Evolutionary conservation across 2,329 filamentous ascomycete species (phyloP), one percentile per base, ranked within the genome.

Genomic region (Niveomyces coronatus): DNA sequence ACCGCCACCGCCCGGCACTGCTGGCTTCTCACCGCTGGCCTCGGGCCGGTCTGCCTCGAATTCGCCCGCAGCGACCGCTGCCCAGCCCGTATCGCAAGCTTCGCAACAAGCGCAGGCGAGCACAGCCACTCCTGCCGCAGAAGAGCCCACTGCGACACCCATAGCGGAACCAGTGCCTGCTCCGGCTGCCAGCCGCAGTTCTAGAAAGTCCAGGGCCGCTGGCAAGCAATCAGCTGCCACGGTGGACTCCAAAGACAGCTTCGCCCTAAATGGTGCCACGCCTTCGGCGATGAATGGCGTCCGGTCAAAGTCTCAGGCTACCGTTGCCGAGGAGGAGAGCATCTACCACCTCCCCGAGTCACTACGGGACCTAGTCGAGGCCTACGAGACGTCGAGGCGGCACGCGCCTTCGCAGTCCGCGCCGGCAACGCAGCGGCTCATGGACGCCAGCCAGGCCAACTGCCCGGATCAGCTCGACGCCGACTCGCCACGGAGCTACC

Each of bases 291-390:
- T 14, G 13, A 76, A 77, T 47, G 71, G 70, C 10, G 57, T 67
- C 51, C 72, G 69, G 53, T 49, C 61, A 50, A 72, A 68, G 52
- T 48, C 60, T 6, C 55, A 56, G 35, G 55, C 61, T 19, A 62
- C 68, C 44, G 53, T 52, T 22, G 37, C 61, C 32, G 67, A 73
- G 48, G 80, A 85, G 43, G 85, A 95, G 60, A 91, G 84, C 10
- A 82, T 95, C 49, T 98, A 89, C 58, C 88, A 96, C 57, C 74
- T 98, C 26, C 91, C 91, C 4, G 76, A 87, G 6, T 86, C 84
- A 20, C 65, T 98, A 38, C 84, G 87, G 53, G 91, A 98, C 56
- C 69, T 98, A 23, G 76, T 96, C 14, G 85, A 94, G 42, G 87
- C 88, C 1, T 95, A 88, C 53, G 88, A 96, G 57, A 72, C 78